Evolutionary conservation across 768 basidiomycete species (phyloP).

Genomic region (Podaxis mareebaensis): DNA sequence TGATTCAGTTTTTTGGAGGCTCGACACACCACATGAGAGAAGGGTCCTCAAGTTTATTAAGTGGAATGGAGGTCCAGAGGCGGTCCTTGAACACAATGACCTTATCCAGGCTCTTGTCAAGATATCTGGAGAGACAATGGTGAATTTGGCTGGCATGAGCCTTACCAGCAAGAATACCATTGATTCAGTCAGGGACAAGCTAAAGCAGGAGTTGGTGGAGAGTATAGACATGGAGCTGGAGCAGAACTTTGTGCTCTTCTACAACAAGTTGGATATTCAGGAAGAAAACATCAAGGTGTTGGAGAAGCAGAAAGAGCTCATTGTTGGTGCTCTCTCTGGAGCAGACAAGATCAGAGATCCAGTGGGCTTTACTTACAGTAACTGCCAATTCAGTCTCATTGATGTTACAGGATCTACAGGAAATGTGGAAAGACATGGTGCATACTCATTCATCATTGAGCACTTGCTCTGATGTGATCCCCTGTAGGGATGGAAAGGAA

Average conservation of each 20-base stretch:
- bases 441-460: not conserved
- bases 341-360: slow-evolving; percentile 17
- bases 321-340: not conserved
- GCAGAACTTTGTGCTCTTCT: slow-evolving; percentile 31
- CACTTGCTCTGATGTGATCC: not conserved
- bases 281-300: not conserved
- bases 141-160: slow-evolving; percentile 13
- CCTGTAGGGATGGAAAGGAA: slow-evolving; percentile 48
- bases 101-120: slow-evolving; percentile 30
- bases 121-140: slow-evolving; percentile 26
- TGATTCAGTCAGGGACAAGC: not conserved
- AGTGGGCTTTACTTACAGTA: too few relatives aligned
- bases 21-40: not conserved
- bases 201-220: not conserved
- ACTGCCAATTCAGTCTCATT: not conserved
- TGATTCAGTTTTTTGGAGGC: slow-evolving; percentile 23
- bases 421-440: too few relatives aligned
- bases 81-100: slow-evolving; percentile 28
- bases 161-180: not conserved
- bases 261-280: slow-evolving; percentile 26
- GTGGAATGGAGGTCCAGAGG: slow-evolving; percentile 29
- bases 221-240: not conserved
- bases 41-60: not conserved
- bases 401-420: not conserved
- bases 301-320: not conserved